Base-by-base conservation (phyloP, 345 rosid genomes). In the Draba incana region DNA sequence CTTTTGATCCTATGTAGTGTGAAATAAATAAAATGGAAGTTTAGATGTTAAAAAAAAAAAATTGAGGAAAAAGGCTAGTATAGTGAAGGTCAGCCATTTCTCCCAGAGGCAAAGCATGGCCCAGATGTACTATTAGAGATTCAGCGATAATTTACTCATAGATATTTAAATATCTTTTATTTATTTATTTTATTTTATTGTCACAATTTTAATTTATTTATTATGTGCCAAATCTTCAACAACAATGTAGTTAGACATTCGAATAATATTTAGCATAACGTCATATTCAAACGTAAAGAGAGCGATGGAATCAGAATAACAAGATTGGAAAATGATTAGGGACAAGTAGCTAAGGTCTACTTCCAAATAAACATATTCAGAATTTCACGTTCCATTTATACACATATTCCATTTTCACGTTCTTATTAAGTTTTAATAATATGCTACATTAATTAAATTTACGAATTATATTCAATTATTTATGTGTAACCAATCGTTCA, bases 41-140 rank as follows among this genome's bases (percentile, higher is more conserved):
- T 20, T 20, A 20, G 1, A 20, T 20, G 20, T 20, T 0, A 20
- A 20, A 20, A 20, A 20, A 20, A 38, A 37, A 46, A 37, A 27
- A 23, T 6, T 49, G 24, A 64, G 14, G 14, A 28, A 60, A 5
- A 44, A 9, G 24, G 27, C n/a, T 2, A 8, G 8, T 28, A 3
- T 53, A 30, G 8, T n/a, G 38, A 8, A 52, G 28, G 25, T 3
- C 41, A 27, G 52, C 10, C 20, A 52, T 27, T 64, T 25, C 33
- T 39, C 48, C 20, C 10, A 39, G 37, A 64, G 58, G 23, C 35
- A 37, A 28, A 64, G 20, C 68, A 37, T 62, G 64, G 50, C 50
- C 20, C 25, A 30, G 24, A 28, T 31, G 3, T 20, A 20, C 20
- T 20, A 31, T 31, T 24, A 63, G 37, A 63, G 33, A 24, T 24